phyloP scores from a whole-genome alignment of 179 eudicot genomes.

The Gypsophila paniculata region DNA sequence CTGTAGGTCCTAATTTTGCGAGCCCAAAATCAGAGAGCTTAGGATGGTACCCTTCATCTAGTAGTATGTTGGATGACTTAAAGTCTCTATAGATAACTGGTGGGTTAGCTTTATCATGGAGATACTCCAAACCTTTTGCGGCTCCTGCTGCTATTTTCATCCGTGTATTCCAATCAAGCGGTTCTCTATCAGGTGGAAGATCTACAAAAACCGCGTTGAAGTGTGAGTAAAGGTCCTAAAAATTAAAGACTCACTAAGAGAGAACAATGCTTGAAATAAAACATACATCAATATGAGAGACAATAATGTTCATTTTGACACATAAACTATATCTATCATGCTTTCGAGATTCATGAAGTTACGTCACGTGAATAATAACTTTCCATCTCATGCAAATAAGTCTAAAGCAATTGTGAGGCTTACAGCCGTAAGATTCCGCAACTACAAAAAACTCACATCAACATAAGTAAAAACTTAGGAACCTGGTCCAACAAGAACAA shows the following conservation, averaged over 20 bases:
- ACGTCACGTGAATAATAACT: background rate
- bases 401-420: background rate
- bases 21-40: constrained; percentile 68
- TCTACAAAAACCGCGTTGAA: constrained; percentile 31
- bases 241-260: constrained; percentile 28
- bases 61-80: constrained; percentile 60
- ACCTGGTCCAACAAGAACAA: background rate
- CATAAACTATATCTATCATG: background rate
- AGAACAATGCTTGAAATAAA: constrained; percentile 28
- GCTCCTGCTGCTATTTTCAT: constrained; percentile 71
- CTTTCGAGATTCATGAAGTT: background rate
- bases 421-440: background rate
- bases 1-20: constrained; percentile 62
- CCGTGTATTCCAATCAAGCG: constrained; percentile 66
- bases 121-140: constrained; percentile 59
- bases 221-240: background rate
- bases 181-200: constrained; percentile 59
- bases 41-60: constrained; percentile 49
- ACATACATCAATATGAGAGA: background rate
- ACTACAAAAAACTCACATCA: background rate
- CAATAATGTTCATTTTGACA: background rate
- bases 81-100: constrained; percentile 65
- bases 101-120: constrained; percentile 66
- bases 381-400: background rate
- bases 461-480: background rate